Evolutionary conservation across 1,284 basidiomycete genomes (phyloP).

Genomic region (Trichosporon asahii): DNA sequence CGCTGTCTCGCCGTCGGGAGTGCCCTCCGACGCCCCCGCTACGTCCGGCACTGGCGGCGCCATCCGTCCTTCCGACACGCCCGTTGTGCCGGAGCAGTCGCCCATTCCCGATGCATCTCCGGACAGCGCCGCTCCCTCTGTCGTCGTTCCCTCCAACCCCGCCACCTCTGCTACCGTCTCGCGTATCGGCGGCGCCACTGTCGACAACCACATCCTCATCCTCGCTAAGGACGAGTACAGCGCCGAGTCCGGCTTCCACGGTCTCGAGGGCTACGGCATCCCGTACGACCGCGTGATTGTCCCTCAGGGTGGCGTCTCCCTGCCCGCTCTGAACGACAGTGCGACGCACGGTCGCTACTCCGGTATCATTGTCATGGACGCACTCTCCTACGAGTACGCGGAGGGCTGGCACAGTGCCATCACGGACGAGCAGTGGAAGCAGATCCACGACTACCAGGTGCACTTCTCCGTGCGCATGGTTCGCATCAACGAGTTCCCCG

Average conservation of each 20-base stretch:
- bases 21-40: not conserved
- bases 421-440: slow-evolving; percentile 12
- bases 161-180: not conserved
- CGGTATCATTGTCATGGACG: slow-evolving; percentile 15
- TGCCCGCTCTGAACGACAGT: slow-evolving; percentile 3
- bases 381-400: not conserved
- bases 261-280: slow-evolving; percentile 14
- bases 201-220: slow-evolving; percentile 13
- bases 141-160: not conserved
- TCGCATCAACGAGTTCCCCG: slow-evolving; percentile 19
- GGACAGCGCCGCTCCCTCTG: not conserved
- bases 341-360: slow-evolving; percentile 13
- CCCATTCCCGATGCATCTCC: not conserved
- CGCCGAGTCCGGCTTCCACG: slow-evolving; percentile 1
- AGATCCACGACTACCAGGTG: slow-evolving; percentile 12
- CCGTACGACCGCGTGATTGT: slow-evolving; percentile 11
- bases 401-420: slow-evolving; percentile 9
- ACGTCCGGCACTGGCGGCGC: not conserved
- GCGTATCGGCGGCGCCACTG: slow-evolving; percentile 10
- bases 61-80: not conserved
- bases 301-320: not conserved
- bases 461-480: slow-evolving; percentile 14
- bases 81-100: not conserved
- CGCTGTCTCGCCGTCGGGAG: not conserved
- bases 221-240: not conserved